These are phyloP conservation scores for Grosmannia clavigera DNA, from an alignment of 2,329 filamentous ascomycete genomes.

Conservation along the genomic window DNA sequence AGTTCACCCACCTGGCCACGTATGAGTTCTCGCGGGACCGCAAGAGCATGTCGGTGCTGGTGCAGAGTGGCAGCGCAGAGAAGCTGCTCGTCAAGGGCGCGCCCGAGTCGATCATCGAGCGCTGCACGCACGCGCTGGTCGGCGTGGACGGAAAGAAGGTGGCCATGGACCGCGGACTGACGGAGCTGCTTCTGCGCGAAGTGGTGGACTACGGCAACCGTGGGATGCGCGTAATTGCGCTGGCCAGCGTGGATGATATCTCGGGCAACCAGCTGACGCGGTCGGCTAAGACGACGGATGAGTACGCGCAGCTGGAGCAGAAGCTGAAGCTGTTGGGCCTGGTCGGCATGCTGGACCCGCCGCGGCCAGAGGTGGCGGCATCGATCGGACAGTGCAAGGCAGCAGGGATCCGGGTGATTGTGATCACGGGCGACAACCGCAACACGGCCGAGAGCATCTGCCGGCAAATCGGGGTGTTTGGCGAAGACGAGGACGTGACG, in stretches of 20 bases:
- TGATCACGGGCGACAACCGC: slow-evolving; percentile 96
- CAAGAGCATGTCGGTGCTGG: slow-evolving; percentile 98
- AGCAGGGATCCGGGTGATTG: slow-evolving; percentile 90
- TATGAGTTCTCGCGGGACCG: slow-evolving; percentile 96
- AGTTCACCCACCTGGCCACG: slow-evolving; percentile 64
- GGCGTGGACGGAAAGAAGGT: slow-evolving; percentile 71
- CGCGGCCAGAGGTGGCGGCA: slow-evolving; percentile 75
- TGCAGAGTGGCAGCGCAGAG: slow-evolving; percentile 46
- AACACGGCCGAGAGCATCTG: slow-evolving; percentile 98
- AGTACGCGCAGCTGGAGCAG: slow-evolving; percentile 83
- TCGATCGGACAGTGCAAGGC: slow-evolving; percentile 84
- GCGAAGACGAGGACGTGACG: slow-evolving; percentile 58
- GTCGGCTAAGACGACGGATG: slow-evolving; percentile 66
- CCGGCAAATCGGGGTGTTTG: slow-evolving; percentile 91
- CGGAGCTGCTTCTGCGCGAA: slow-evolving; percentile 61
- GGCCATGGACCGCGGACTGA: slow-evolving; percentile 55
- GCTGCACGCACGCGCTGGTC: slow-evolving; percentile 71
- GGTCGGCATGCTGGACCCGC: slow-evolving; percentile 93
- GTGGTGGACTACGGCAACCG: slow-evolving; percentile 82
- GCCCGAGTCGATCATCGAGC: slow-evolving; percentile 85
- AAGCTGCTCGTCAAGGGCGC: slow-evolving; percentile 93
- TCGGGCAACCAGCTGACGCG: slow-evolving; percentile 55
- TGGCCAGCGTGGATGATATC: slow-evolving; percentile 73
- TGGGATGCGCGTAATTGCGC: slow-evolving; percentile 86
- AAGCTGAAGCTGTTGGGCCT: slow-evolving; percentile 89